Percentiles rank a stretch among this genome's conserved stretches.
These are phyloP conservation scores for Colletotrichum simmondsii DNA, from an alignment of 2,329 filamentous ascomycete genomes.

Conservation along the genomic window DNA sequence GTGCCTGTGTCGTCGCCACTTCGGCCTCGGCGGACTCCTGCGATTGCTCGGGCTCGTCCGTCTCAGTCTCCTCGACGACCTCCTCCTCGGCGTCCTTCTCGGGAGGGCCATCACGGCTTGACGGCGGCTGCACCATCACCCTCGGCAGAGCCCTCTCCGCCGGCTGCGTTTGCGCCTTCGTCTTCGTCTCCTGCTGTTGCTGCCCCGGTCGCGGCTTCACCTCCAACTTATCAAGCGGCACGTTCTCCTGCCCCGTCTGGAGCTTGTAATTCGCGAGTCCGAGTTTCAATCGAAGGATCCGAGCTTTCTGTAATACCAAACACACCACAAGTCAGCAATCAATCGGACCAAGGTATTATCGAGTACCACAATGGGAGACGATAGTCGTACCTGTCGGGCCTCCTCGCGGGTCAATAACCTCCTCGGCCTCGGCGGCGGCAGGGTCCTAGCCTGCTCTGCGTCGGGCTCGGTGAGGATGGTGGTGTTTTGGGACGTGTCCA, in stretches of 20 bases:
- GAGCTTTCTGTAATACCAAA: slow-evolving; percentile 62
- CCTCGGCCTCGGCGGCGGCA: slow-evolving; percentile 36
- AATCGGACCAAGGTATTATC: neutral
- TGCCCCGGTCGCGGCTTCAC: slow-evolving; percentile 44
- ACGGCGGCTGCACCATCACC: slow-evolving; percentile 35
- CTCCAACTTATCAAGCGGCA: slow-evolving; percentile 72
- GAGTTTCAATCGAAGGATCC: slow-evolving; percentile 75
- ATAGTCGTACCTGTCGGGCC: slow-evolving; percentile 58
- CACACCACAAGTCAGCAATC: slow-evolving; percentile 7
- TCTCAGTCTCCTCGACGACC: slow-evolving; percentile 32
- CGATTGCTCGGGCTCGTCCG: neutral
- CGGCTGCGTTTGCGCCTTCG: neutral
- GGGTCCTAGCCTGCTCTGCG: slow-evolving; percentile 33
- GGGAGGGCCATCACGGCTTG: slow-evolving; percentile 33
- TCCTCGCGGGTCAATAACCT: slow-evolving; percentile 60
- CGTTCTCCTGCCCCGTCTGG: slow-evolving; percentile 74
- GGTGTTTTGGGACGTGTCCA: slow-evolving; percentile 60
- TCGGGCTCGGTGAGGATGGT: slow-evolving; percentile 62
- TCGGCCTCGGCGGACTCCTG: slow-evolving; percentile 18
- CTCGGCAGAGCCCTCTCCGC: slow-evolving; percentile 33
- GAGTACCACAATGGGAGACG: neutral
- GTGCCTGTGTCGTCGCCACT: slow-evolving; percentile 14
- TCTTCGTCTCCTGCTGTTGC: slow-evolving; percentile 26
- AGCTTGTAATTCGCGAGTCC: slow-evolving; percentile 80
- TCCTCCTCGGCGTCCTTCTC: slow-evolving; percentile 34